Conservation (phyloP, 2,329 filamentous ascomycete genomes). For the Penicillium sp. region DNA sequence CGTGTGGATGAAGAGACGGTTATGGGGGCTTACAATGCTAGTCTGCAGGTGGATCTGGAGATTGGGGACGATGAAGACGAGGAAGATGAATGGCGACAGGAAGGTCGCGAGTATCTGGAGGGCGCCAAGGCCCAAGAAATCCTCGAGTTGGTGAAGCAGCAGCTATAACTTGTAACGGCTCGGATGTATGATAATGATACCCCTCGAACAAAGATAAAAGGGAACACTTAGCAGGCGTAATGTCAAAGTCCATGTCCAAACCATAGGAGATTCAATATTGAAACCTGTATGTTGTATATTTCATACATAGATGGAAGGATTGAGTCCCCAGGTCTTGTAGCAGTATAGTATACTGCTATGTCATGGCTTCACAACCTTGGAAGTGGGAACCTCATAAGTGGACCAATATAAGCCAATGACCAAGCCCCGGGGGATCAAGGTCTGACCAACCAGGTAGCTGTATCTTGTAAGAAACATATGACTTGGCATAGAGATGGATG, state of each 20-base stretch:
- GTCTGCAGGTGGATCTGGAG: conserved; percentile 63
- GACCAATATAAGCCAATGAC: background rate
- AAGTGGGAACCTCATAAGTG: background rate
- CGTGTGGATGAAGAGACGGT: conserved; percentile 90
- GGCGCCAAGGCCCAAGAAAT: conserved; percentile 40
- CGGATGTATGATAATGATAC: conserved; percentile 15
- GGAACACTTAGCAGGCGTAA: background rate
- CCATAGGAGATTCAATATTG: background rate
- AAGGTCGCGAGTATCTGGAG: conserved; percentile 44
- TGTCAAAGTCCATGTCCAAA: background rate
- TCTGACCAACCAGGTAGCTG: background rate
- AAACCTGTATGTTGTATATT: background rate
- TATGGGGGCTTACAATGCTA: conserved; percentile 74
- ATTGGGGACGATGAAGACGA: conserved; percentile 40
- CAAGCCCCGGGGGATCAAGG: background rate
- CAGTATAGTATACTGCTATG: background rate
- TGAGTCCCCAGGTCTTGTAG: background rate
- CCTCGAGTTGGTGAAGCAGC: conserved; percentile 30
- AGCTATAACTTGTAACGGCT: conserved; percentile 3
- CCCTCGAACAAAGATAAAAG: conserved; percentile 6
- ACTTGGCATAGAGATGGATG: background rate
- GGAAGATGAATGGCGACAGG: conserved; percentile 28
- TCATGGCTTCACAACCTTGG: background rate
- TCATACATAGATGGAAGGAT: background rate
- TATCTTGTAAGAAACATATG: background rate